Conservation (phyloP, 2,329 filamentous ascomycete species). For the Coniochaeta prunicola region DNA sequence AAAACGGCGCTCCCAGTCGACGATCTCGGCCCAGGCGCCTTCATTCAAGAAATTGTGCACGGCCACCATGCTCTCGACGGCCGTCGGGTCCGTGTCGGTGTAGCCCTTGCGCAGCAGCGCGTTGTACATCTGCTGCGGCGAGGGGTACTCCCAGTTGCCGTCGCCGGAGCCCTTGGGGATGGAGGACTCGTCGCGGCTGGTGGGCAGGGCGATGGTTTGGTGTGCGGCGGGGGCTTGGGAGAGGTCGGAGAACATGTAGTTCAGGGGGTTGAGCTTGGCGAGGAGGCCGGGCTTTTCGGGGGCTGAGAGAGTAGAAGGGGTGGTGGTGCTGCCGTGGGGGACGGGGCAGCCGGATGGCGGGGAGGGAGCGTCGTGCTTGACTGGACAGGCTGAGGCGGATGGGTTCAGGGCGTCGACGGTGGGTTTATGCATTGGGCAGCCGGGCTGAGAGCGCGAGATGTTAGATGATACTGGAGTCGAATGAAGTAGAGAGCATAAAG, state of each 20-base stretch:
- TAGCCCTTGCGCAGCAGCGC: slow-evolving; percentile 94
- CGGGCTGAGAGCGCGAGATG: slow-evolving; percentile 30
- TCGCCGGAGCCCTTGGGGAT: slow-evolving; percentile 80
- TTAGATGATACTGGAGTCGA: not conserved
- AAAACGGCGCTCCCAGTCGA: slow-evolving; percentile 89
- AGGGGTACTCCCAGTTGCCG: slow-evolving; percentile 94
- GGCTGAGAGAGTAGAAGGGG: slow-evolving; percentile 16
- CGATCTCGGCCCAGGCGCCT: slow-evolving; percentile 91
- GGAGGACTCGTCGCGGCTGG: slow-evolving; percentile 74
- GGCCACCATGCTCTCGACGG: slow-evolving; percentile 93
- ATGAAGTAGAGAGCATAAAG: not conserved
- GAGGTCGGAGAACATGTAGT: slow-evolving; percentile 89
- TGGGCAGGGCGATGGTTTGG: slow-evolving; percentile 68
- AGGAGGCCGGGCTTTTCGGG: slow-evolving; percentile 35
- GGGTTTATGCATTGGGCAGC: slow-evolving; percentile 52
- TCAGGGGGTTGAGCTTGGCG: slow-evolving; percentile 61
- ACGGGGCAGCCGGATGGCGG: slow-evolving; percentile 26
- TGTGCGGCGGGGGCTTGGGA: slow-evolving; percentile 71
- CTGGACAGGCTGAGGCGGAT: not conserved
- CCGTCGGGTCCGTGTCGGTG: slow-evolving; percentile 85
- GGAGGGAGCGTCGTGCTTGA: not conserved
- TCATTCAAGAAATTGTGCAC: slow-evolving; percentile 99
- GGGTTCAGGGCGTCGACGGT: slow-evolving; percentile 37
- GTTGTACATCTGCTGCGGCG: slow-evolving; percentile 99
- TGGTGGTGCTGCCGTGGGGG: slow-evolving; percentile 28